These are phyloP conservation scores for Ceratobasidium sp. DNA, from an alignment of 1,284 basidiomycete species.

Conservation along the genomic window DNA sequence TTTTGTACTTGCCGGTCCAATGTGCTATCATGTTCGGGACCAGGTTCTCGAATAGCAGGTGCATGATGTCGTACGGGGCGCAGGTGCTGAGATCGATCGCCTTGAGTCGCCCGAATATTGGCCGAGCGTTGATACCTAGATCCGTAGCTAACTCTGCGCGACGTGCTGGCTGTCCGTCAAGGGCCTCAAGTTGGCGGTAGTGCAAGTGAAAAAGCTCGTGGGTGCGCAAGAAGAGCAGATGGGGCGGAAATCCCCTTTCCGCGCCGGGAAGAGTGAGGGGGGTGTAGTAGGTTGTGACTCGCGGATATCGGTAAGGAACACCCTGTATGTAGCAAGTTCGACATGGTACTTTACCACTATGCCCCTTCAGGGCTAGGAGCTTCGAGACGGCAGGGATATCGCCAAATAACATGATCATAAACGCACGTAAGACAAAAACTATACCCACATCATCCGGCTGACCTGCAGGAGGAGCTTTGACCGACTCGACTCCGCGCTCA, in stretches of 20 bases:
- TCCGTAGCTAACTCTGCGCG: not conserved
- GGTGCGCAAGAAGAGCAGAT: slow-evolving; percentile 41
- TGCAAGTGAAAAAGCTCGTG: slow-evolving; percentile 11
- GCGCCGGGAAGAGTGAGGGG: slow-evolving; percentile 43
- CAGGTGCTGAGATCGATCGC: not conserved
- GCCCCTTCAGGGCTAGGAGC: slow-evolving; percentile 49
- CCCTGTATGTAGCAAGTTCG: slow-evolving; percentile 49
- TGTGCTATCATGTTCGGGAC: slow-evolving; percentile 41
- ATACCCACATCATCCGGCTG: too few species aligned
- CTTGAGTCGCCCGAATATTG: not conserved
- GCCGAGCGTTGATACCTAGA: slow-evolving; percentile 29
- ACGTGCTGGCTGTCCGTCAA: not conserved
- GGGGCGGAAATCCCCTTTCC: not conserved
- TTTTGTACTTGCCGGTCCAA: slow-evolving; percentile 51
- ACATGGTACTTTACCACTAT: slow-evolving; percentile 49
- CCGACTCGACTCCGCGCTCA: slow-evolving; percentile 42
- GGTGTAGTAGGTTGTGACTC: slow-evolving; percentile 50
- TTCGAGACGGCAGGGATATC: slow-evolving; percentile 51
- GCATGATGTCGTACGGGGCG: slow-evolving; percentile 50
- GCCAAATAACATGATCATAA: slow-evolving; percentile 42
- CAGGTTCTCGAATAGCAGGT: slow-evolving; percentile 45
- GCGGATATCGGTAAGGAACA: slow-evolving; percentile 44
- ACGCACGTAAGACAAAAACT: slow-evolving; percentile 42
- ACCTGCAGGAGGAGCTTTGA: not conserved
- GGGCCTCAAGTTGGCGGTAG: not conserved